Evolutionary conservation across 2,329 filamentous ascomycete genomes (phyloP).

Genomic region (Cladosporium sp.): DNA sequence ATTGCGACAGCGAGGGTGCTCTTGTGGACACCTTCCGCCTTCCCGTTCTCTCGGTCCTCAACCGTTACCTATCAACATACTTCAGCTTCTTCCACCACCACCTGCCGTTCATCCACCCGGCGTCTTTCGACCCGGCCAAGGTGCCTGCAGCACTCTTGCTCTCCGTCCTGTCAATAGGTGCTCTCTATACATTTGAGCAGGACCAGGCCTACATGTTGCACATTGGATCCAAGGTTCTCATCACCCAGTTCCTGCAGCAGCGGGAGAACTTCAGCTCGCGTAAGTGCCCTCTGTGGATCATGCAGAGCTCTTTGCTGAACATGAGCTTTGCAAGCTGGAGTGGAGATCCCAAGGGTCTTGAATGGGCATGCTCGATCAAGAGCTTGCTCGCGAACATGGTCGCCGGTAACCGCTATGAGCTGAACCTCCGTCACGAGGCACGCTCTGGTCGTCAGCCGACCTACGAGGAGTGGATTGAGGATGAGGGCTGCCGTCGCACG

Average conservation of each 20-base stretch:
- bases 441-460: conserved; percentile 75
- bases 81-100: conserved; percentile 98
- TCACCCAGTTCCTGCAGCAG: conserved; percentile 95
- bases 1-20: conserved; percentile 75
- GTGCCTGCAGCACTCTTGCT: conserved; percentile 81
- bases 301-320: conserved; percentile 95
- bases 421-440: conserved; percentile 89
- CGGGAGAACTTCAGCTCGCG: conserved; percentile 98
- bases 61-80: conserved; percentile 92
- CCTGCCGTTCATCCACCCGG: conserved; percentile 89
- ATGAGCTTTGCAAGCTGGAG: conserved; percentile 99
- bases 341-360: conserved; percentile 92
- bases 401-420: conserved; percentile 91
- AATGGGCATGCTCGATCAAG: conserved; percentile 99
- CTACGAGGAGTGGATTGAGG: conserved; percentile 90
- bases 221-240: conserved; percentile 94
- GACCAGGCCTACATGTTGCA: conserved; percentile 97
- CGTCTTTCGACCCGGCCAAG: conserved; percentile 80
- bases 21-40: conserved; percentile 89
- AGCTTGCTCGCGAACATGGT: conserved; percentile 98
- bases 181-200: conserved; percentile 94
- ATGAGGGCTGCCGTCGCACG: conserved; percentile 92
- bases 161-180: conserved; percentile 90
- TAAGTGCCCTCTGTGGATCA: conserved; percentile 96
- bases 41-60: conserved; percentile 76